phyloP scores from a whole-genome alignment of 1,284 basidiomycete genomes.

The Ustilago hordei region DNA sequence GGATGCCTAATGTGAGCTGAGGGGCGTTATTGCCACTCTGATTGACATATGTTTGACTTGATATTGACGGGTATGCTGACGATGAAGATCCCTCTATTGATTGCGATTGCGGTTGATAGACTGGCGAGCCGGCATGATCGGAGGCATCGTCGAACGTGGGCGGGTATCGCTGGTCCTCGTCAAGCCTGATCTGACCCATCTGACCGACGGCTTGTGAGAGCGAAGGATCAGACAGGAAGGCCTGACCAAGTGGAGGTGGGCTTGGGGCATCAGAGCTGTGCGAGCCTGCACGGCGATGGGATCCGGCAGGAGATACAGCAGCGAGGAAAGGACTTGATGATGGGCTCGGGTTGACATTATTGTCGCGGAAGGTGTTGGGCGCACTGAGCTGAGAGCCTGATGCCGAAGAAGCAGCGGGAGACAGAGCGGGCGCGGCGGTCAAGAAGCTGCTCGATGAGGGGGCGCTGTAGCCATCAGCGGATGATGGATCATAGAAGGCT shows the following conservation, averaged over 20 bases:
- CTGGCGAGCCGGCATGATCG: constrained; percentile 23
- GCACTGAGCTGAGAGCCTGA: constrained; percentile 15
- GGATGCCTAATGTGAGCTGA: constrained; percentile 44
- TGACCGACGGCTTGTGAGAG: constrained; percentile 36
- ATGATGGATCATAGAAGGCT: constrained; percentile 50
- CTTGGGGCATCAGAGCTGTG: constrained; percentile 41
- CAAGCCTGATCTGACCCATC: constrained; percentile 42
- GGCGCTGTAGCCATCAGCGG: constrained; percentile 50
- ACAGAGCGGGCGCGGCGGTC: constrained; percentile 23
- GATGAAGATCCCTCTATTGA: constrained; percentile 4
- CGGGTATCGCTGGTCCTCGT: constrained; percentile 37
- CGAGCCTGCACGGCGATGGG: constrained; percentile 31
- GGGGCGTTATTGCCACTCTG: constrained; percentile 15
- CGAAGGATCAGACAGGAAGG: constrained; percentile 25
- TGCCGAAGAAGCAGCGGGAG: constrained; percentile 14
- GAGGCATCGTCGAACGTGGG: constrained; percentile 40
- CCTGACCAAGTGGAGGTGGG: constrained; percentile 15
- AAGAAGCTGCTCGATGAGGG: constrained; percentile 35
- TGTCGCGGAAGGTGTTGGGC: constrained; percentile 33
- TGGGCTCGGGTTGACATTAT: constrained; percentile 34
- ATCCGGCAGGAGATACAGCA: constrained; percentile 22
- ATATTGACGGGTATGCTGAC: constrained; percentile 9
- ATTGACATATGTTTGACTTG: constrained; percentile 7
- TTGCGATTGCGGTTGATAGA: constrained; percentile 16
- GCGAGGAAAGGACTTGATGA: constrained; percentile 34